These are phyloP conservation scores for Collariella sp. DNA, from an alignment of 495 filamentous ascomycete species.

Conservation along the genomic window DNA sequence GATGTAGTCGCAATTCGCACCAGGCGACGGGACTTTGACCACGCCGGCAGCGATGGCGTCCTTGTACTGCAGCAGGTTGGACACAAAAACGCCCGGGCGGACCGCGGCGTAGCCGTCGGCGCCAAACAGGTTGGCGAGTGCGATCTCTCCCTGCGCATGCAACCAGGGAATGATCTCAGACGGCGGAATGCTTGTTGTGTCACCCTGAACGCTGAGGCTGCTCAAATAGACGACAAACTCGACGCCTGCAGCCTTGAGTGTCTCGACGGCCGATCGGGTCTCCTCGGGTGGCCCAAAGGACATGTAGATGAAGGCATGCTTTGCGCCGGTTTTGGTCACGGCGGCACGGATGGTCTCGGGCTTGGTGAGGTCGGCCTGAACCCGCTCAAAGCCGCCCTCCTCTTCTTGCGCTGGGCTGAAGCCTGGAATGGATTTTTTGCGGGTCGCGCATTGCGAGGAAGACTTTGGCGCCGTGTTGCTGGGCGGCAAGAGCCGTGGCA, in stretches of 20 bases:
- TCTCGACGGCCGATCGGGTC: slow-evolving; percentile 2
- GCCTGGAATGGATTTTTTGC: slow-evolving; percentile 4
- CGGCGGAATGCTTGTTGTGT: neutral
- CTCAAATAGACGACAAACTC: slow-evolving; percentile 17
- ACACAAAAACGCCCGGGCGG: slow-evolving; percentile 12
- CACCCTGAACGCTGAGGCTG: slow-evolving; percentile 2
- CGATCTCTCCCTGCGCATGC: slow-evolving; percentile 17
- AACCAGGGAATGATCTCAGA: neutral
- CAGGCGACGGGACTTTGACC: neutral
- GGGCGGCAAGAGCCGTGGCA: neutral
- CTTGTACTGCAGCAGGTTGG: slow-evolving; percentile 3
- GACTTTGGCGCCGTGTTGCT: slow-evolving; percentile 6
- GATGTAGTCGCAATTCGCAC: slow-evolving; percentile 11
- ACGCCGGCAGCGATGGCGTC: neutral
- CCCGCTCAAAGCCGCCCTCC: slow-evolving; percentile 15
- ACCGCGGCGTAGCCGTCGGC: slow-evolving; percentile 1
- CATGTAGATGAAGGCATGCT: slow-evolving; percentile 16
- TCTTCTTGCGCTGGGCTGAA: too few species aligned
- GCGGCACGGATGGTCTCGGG: slow-evolving; percentile 8
- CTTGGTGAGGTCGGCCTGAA: slow-evolving; percentile 16
- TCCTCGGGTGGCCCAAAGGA: neutral
- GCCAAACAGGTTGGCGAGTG: slow-evolving; percentile 14
- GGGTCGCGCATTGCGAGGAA: slow-evolving; percentile 15
- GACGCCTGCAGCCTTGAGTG: slow-evolving; percentile 15
- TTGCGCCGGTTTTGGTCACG: slow-evolving; percentile 12